Conservation (phyloP, 148 eudicot genomes). For the Rhododendron vialii region DNA sequence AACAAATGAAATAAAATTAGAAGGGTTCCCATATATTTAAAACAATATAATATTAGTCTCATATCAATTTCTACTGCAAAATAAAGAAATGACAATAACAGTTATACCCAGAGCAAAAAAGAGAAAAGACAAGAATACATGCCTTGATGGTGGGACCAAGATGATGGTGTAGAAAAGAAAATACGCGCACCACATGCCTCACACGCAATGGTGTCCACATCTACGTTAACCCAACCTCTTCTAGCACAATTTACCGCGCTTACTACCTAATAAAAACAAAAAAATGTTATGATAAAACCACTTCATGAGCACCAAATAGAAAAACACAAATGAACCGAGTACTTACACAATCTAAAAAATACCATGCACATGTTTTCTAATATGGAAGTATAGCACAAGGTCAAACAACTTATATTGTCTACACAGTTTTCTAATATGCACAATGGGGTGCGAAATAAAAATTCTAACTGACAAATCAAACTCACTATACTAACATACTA, state of each 20-base stretch:
- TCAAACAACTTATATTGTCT: not conserved
- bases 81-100: not conserved
- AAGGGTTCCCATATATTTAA: not conserved
- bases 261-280: slow-evolving; percentile 45
- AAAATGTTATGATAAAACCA: slow-evolving; percentile 1
- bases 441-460: not conserved
- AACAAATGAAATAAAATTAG: not conserved
- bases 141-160: slow-evolving; percentile 83
- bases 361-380: not conserved
- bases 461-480: not conserved
- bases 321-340: not conserved
- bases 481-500: not conserved
- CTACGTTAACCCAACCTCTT: slow-evolving; percentile 93
- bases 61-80: not conserved
- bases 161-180: slow-evolving; percentile 74
- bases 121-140: not conserved
- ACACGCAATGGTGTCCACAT: slow-evolving; percentile 80
- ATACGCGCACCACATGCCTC: slow-evolving; percentile 79
- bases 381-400: not conserved
- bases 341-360: not conserved
- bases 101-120: not conserved
- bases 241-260: slow-evolving; percentile 87
- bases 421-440: not conserved
- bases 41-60: not conserved
- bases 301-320: not conserved